A percentile compares a stretch with the other conserved stretches of the same genome.
Conservation (phyloP, 208 protist genomes). For the Trypanosoma caninum region DNA sequence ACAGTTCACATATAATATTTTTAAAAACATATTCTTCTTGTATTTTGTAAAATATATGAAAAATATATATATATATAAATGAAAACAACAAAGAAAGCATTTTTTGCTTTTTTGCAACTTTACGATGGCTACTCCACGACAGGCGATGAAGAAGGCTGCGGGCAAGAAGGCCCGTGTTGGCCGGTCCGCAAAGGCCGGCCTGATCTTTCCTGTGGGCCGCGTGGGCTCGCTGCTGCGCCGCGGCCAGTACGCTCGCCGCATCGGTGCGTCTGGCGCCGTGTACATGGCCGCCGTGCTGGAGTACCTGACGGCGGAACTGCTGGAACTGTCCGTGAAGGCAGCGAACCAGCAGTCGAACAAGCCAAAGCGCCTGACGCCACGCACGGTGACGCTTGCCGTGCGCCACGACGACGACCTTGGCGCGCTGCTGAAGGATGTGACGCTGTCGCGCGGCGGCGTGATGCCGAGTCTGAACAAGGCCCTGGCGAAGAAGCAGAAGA, state of each 20-base stretch:
- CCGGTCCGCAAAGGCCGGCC: constrained; percentile 94
- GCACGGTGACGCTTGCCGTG: constrained; percentile 71
- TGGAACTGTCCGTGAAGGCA: constrained; percentile 84
- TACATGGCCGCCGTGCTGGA: constrained; percentile 99
- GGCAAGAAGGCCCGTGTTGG: constrained; percentile 67
- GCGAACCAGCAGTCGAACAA: constrained; percentile 64
- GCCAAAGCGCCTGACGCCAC: constrained; percentile 63
- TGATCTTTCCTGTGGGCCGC: constrained; percentile 99
- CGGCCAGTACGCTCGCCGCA: constrained; percentile 95
- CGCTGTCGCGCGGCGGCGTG: constrained; percentile 72
- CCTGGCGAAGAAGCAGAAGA: constrained; percentile 74
- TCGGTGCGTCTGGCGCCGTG: constrained; percentile 97
- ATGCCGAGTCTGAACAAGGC: constrained; percentile 81
- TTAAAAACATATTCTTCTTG: not conserved
- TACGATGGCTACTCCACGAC: constrained; percentile 61
- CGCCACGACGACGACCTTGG: constrained; percentile 81
- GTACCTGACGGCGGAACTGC: constrained; percentile 92
- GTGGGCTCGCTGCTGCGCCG: constrained; percentile 95
- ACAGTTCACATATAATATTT: not conserved
- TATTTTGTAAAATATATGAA: not conserved
- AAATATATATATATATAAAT: not conserved
- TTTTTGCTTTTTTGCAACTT: not conserved
- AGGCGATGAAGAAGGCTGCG: constrained; percentile 64
- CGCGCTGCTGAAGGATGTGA: constrained; percentile 66
- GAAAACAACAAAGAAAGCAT: not conserved